Evolutionary conservation across 2,329 filamentous ascomycete species (phyloP), one percentile per base, ranked within the genome.

Genomic region (Macrophomina pseudophaseolina): DNA sequence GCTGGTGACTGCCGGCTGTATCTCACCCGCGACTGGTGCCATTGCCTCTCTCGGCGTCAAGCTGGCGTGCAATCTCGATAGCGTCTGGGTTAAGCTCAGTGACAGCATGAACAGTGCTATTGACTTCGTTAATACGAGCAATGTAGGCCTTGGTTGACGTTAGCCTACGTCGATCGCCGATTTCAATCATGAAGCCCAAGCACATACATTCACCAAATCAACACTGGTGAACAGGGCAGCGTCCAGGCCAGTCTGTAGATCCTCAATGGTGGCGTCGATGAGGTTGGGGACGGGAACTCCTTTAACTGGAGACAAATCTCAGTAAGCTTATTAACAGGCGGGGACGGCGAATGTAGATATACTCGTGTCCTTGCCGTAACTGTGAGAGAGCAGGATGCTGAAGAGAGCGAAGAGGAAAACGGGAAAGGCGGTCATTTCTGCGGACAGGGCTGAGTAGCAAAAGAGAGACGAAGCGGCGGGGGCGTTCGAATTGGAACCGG

Each of bases 31-130:
- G 74, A 18, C 80, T 68, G 7, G 74, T 82, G 0, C 85, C 84
- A 70, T 77, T 79, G 23, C 75, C 75, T 18, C 86, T 79, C 71
- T 86, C 80, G 12, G 73, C 73, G 71, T 87, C 85, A 5, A 85
- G 74, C 52, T 78, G 70, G 40, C 74, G 74, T 3, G 85, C 85
- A 51, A 87, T 86, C 0, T 73, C 68, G 64, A 81, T 70, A 4
- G 85, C 84, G 75, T 87, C 85, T 4, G 84, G 85, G 66, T 87
- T 87, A 68, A 87, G 71, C 71, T 87, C 84, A 0, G 83, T 81
- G 11, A 87, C 84, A 68, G 80, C 79, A 69, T 84, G 82, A 14
- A 87, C 72, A 0, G 81, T 84, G 18, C 74, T 72, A 71, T 88
- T 87, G 71, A 87, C 82, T 71, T 87, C 80, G 5, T 77, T 68